Evolutionary conservation across 1,284 basidiomycete species (phyloP).

Genomic region (Apiotrichum akiyoshidainum): DNA sequence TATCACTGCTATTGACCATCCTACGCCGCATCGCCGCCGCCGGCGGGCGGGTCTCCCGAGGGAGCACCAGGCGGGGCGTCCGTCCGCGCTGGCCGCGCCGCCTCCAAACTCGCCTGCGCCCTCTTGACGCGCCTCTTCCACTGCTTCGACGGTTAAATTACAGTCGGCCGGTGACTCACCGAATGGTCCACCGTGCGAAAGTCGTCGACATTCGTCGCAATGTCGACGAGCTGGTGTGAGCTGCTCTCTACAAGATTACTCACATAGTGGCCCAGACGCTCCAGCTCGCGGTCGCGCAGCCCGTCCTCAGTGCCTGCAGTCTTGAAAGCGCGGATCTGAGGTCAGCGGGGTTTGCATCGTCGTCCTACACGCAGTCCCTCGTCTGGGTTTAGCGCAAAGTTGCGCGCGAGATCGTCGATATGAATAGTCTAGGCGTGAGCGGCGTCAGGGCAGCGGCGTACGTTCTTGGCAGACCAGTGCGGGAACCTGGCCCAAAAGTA

Average conservation of each 20-base stretch:
- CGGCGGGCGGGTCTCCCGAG: not conserved
- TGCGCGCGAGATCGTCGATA: slow-evolving; percentile 80
- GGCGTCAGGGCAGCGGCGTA: slow-evolving; percentile 10
- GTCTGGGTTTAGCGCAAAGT: slow-evolving; percentile 80
- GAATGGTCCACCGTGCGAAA: slow-evolving; percentile 40
- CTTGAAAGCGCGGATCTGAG: slow-evolving; percentile 69
- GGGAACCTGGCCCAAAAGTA: slow-evolving; percentile 85
- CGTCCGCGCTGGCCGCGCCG: not conserved
- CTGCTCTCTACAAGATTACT: slow-evolving; percentile 9
- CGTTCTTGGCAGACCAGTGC: slow-evolving; percentile 59
- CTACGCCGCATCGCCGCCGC: too few relatives aligned
- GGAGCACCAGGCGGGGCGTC: not conserved
- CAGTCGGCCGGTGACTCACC: slow-evolving; percentile 20
- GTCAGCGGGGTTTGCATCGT: slow-evolving; percentile 1
- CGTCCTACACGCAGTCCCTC: slow-evolving; percentile 66
- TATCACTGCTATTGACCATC: too few relatives aligned
- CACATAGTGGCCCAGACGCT: slow-evolving; percentile 61
- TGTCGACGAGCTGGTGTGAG: slow-evolving; percentile 26
- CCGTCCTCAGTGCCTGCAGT: slow-evolving; percentile 63
- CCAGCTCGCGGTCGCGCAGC: slow-evolving; percentile 64
- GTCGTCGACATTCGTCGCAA: slow-evolving; percentile 36
- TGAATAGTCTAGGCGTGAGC: slow-evolving; percentile 61
- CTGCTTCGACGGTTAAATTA: slow-evolving; percentile 10
- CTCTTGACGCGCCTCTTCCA: slow-evolving; percentile 21
- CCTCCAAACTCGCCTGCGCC: not conserved